Evolutionary conservation across 176 grass and related monocot genomes (phyloP), one percentile per base, ranked within the genome.

Genomic region (Melocanna baccifera): DNA sequence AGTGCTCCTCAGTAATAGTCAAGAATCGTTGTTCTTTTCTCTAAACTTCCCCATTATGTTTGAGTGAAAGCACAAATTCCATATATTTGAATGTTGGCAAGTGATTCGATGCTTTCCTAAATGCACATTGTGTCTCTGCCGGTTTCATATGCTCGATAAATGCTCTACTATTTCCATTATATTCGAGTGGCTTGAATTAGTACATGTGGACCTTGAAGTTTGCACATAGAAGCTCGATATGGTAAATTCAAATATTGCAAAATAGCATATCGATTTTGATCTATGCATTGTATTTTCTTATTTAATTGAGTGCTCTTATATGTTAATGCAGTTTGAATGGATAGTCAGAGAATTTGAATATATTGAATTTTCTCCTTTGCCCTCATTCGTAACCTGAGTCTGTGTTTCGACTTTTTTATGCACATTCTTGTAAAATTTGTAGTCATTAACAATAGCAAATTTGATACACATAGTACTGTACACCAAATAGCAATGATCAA

Each of bases 1-100:
- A 48, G 34, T 75, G 77, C 56, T 80, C 78, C 77, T 26, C 71
- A 83, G 91, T 92, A 90, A 86, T 80, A 61, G 5, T 75, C 87
- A 48, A 25, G 6, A 55, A 52, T 23, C 61, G 69, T 48, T 69
- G 82, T 42, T 73, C 48, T 9, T 11, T 23, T 46, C 13, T 77
- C 10, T 71, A 29, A 78, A 78, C 41, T 71, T 88, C 18, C 41
- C 72, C 16, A 19, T 71, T 32, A 16, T 32, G 9, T 26, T 59
- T 12, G 10, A 32, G 36, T 59, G 74, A 12, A 41, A 42, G 53
- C 15, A 43, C 1, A 41, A 42, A 61, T 42, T 18, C 18, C 32
- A 53, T 57, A 65, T 36, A 23, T 47, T 26, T 68, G 59, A 68
- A 45, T 73, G 39, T 22, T n/a, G 12, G 67, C 8, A 14, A 25